Percentiles rank a stretch among this genome's conserved stretches.
Conservation (phyloP, 2,329 filamentous ascomycete genomes). For the Colletotrichum siamense region DNA sequence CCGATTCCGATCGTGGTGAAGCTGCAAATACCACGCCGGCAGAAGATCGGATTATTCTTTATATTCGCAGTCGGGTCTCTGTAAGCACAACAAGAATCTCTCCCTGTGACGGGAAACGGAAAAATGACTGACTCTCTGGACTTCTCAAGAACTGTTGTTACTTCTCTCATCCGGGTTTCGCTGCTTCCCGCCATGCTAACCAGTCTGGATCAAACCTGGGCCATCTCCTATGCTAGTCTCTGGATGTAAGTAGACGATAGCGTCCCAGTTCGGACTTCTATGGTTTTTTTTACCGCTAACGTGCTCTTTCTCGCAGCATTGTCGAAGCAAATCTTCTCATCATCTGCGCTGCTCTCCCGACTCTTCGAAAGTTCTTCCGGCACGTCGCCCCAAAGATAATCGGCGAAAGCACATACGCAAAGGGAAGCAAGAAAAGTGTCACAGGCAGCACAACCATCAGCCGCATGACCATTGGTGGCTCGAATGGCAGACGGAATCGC, state of each 20-base stretch:
- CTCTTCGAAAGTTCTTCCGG: conserved; percentile 37
- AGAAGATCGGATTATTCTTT: conserved; percentile 47
- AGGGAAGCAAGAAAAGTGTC: background rate
- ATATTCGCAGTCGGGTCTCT: conserved; percentile 48
- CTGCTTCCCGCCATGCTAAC: conserved; percentile 31
- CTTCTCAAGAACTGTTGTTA: conserved; percentile 36
- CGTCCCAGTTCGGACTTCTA: background rate
- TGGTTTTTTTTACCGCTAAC: background rate
- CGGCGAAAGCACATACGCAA: conserved; percentile 6
- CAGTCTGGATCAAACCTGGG: conserved; percentile 33
- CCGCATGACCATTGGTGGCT: background rate
- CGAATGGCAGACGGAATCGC: background rate
- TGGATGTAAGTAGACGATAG: conserved; percentile 30
- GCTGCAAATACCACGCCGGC: conserved; percentile 48
- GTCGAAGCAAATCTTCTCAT: conserved; percentile 41
- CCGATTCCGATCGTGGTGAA: conserved; percentile 51
- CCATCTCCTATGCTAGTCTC: conserved; percentile 29
- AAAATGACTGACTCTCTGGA: background rate
- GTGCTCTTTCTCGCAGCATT: conserved; percentile 27
- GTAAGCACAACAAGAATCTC: conserved; percentile 28
- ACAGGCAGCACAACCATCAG: background rate
- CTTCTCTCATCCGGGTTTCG: conserved; percentile 33
- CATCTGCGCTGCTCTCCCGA: conserved; percentile 41
- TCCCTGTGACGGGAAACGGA: background rate
- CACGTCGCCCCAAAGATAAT: conserved; percentile 30